These are phyloP conservation scores for Lodderomyces theae DNA, from an alignment of 1,139 yeast species.

Conservation along the genomic window DNA sequence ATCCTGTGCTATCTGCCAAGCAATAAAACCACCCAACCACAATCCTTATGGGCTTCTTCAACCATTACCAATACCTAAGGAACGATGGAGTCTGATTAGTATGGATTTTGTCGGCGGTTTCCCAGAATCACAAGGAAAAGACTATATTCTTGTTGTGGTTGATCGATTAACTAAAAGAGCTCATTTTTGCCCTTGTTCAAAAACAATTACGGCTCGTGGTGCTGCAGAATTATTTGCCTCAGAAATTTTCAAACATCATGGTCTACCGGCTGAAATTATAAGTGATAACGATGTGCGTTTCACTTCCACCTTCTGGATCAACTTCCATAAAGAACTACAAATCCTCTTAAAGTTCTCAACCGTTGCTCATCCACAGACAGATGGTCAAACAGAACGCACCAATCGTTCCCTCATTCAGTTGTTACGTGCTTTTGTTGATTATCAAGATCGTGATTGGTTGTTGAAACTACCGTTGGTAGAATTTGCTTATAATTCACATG, in stretches of 20 bases:
- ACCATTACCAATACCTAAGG: too few species aligned
- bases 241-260: too few species aligned
- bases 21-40: neutral
- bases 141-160: neutral
- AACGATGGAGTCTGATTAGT: too few species aligned
- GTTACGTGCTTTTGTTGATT: constrained; percentile 1
- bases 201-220: neutral
- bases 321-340: neutral
- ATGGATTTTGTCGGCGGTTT: neutral
- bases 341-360: neutral
- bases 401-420: constrained; percentile 6
- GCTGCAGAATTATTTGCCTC: neutral
- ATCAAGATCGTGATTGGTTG: constrained; percentile 1
- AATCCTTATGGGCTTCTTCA: neutral
- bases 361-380: constrained; percentile 6
- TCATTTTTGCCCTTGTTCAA: neutral
- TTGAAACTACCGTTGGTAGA: constrained; percentile 1
- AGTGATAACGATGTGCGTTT: too few species aligned
- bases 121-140: neutral
- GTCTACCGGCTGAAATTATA: too few species aligned
- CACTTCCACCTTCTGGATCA: neutral
- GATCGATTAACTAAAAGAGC: neutral
- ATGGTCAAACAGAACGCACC: constrained; percentile 9
- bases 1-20: neutral
- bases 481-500: too few species aligned